Base-by-base conservation (phyloP, 2,329 filamentous ascomycete genomes). In the Myriosclerotinia duriaeana region DNA sequence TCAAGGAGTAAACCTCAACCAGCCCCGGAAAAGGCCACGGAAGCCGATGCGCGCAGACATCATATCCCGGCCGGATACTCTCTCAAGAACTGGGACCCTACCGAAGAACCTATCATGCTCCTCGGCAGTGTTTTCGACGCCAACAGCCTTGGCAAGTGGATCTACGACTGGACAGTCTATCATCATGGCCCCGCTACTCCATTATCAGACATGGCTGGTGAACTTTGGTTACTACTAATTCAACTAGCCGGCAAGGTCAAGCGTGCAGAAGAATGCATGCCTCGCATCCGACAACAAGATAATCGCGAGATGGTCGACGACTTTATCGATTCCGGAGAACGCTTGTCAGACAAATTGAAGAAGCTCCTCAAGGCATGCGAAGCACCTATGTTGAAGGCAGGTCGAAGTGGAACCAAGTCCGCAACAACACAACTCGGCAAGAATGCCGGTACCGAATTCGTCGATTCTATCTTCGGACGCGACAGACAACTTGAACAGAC, bases 151-250 rank as follows among this genome's bases (percentile, higher is more conserved):
- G 95, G 95, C 75, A 97, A 97, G 80, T 99, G 95, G 95, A 96
- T 99, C 76, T 99, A 97, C 79, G 95, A 98, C 83, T 99, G 95
- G 95, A 97, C 95, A 22, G 92, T 97, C 70, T 97, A 92, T 81
- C 89, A 90, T 77, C 89, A 96, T 72, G 92, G 92, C 48, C 86
- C 92, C 17, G 86, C 86, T 52, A 92, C 90, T 14, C 91, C 93
- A 61, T 91, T 97, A 75, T 87, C 93, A 64, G 93, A 97, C 71
- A 89, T 96, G 79, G 93, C 95, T 2, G 95, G 94, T 72, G 93
- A 98, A 75, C 84, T 99, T 65, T 99, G 95, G 95, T 85, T 98
- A 34, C 84, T 97, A 59, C 85, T 98, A 67, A 98, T 98, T 78
- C 91, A 97, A 79, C 84, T 98, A 55, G 90, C 93, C 17, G 93